A percentile compares a stretch with the other conserved stretches of the same genome.
Conservation (phyloP, 192 early-diverging fungal species). For the Entomortierella beljakovae region DNA sequence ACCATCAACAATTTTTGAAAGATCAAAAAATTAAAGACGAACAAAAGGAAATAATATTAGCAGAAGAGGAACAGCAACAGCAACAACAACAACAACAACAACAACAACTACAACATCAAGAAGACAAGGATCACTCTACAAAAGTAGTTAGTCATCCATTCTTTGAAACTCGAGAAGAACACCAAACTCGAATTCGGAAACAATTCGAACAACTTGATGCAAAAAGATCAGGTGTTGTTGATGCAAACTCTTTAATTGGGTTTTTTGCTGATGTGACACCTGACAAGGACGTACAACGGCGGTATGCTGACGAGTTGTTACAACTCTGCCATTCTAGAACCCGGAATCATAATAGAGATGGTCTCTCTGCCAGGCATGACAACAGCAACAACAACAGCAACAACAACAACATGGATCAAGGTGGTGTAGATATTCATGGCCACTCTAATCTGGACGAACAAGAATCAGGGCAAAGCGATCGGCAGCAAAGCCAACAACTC, state of each 20-base stretch:
- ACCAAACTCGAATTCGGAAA: constrained; percentile 42
- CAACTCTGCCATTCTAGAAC: constrained; percentile 48
- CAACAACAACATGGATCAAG: not conserved
- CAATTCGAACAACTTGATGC: constrained; percentile 43
- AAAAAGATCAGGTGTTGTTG: constrained; percentile 26
- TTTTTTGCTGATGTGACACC: constrained; percentile 47
- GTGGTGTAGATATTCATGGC: not conserved
- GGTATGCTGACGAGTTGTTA: constrained; percentile 47
- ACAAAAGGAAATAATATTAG: no score
- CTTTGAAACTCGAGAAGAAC: constrained; percentile 49
- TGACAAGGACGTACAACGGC: constrained; percentile 37
- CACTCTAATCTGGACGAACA: not conserved
- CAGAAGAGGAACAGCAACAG: not conserved
- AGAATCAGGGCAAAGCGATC: constrained; percentile 1
- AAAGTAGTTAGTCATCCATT: constrained; percentile 34
- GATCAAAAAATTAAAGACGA: no score
- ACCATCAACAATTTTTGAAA: not conserved
- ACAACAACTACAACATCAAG: not conserved
- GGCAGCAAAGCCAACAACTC: not conserved
- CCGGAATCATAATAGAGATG: constrained; percentile 12
- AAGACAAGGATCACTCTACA: not conserved
- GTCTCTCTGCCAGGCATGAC: not conserved
- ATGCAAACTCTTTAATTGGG: constrained; percentile 33
- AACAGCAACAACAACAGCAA: not conserved
- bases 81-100: constrained; percentile 4